Evolutionary conservation across 345 rosid genomes (phyloP).

Genomic region (Toxicodendron radicans): DNA sequence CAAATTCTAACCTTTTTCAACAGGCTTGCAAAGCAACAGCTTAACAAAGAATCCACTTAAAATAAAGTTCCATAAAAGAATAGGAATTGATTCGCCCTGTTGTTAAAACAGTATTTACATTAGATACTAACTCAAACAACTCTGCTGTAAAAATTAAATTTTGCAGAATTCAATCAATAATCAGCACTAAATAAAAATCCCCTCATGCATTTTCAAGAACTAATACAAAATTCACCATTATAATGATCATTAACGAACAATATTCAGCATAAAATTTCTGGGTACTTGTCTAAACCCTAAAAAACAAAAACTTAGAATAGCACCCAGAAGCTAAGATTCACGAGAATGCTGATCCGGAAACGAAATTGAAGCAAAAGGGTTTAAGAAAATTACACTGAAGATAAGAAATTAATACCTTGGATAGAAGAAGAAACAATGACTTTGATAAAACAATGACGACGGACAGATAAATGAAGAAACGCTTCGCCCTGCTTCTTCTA

Average conservation of each 20-base stretch:
- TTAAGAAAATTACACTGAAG: background rate
- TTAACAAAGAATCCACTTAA: conserved; percentile 47
- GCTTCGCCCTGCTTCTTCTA: conserved; percentile 37
- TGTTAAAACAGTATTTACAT: conserved; percentile 13
- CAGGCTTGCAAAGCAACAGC: conserved; percentile 42
- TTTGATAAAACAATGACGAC: conserved; percentile 35
- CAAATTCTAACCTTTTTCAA: conserved; percentile 56
- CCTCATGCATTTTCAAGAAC: background rate
- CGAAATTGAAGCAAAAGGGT: conserved; percentile 6
- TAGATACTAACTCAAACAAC: conserved; percentile 21
- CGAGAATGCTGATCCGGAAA: background rate
- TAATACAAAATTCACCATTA: background rate
- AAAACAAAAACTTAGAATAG: background rate
- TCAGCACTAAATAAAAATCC: background rate
- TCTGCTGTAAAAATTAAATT: background rate
- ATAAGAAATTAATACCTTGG: conserved; percentile 41
- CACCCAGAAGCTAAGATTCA: background rate
- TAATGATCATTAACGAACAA: background rate
- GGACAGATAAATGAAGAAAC: conserved; percentile 32
- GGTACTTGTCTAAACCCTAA: background rate
- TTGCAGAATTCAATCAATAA: background rate
- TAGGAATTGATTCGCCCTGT: conserved; percentile 49
- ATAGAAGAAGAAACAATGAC: conserved; percentile 35
- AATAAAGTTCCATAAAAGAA: conserved; percentile 48
- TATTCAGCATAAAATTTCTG: background rate